These are phyloP conservation scores for Alternaria burnsii DNA, from an alignment of 2,329 filamentous ascomycete species.

Conservation along the genomic window DNA sequence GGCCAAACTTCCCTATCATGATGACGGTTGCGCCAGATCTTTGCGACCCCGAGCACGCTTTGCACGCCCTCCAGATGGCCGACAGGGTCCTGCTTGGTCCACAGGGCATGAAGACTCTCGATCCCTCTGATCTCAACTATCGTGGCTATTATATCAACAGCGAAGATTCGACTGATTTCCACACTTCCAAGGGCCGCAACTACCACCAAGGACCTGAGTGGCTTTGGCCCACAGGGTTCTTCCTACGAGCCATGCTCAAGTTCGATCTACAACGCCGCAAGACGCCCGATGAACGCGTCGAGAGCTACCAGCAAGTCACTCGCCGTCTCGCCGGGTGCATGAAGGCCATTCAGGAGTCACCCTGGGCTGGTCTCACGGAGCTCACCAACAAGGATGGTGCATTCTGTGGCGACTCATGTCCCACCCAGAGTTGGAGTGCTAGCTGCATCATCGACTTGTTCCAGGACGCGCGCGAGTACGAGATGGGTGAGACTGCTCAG, in stretches of 20 bases:
- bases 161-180: slow-evolving; percentile 90
- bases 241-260: slow-evolving; percentile 87
- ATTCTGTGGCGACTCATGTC: slow-evolving; percentile 88
- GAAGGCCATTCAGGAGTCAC: slow-evolving; percentile 77
- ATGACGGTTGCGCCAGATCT: slow-evolving; percentile 93
- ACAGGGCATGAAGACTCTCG: slow-evolving; percentile 93
- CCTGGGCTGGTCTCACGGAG: slow-evolving; percentile 92
- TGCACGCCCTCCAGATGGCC: slow-evolving; percentile 79
- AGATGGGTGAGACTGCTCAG: slow-evolving; percentile 14
- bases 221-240: slow-evolving; percentile 97
- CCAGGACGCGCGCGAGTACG: slow-evolving; percentile 74
- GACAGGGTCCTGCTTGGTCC: slow-evolving; percentile 85
- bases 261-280: slow-evolving; percentile 82
- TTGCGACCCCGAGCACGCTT: slow-evolving; percentile 80
- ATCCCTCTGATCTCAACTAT: slow-evolving; percentile 92
- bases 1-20: slow-evolving; percentile 91
- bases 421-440: slow-evolving; percentile 96
- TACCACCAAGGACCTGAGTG: slow-evolving; percentile 99
- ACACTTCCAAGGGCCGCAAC: slow-evolving; percentile 92
- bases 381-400: slow-evolving; percentile 90
- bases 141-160: slow-evolving; percentile 93
- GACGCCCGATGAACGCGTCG: slow-evolving; percentile 73
- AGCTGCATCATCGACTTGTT: slow-evolving; percentile 95
- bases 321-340: slow-evolving; percentile 83
- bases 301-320: slow-evolving; percentile 95